These are phyloP conservation scores for Lodderomyces jiufengensis DNA, from an alignment of 1,139 yeast genomes.

Conservation along the genomic window DNA sequence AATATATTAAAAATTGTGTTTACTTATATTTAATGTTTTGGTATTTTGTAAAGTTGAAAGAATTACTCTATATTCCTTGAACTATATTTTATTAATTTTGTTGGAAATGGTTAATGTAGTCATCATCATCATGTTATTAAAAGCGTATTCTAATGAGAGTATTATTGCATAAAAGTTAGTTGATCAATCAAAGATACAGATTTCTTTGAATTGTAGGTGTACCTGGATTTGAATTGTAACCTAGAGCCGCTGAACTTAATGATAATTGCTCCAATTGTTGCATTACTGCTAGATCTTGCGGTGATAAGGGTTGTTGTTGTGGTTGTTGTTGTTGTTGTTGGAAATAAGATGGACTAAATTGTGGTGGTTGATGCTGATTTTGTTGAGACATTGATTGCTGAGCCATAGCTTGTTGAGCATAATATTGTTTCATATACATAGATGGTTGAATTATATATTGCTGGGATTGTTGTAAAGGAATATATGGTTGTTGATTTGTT, in stretches of 20 bases:
- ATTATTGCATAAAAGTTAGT: no score
- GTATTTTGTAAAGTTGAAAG: no score
- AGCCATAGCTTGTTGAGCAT: slow-evolving; percentile 11
- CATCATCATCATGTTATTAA: no score
- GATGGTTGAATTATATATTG: slow-evolving; percentile 7
- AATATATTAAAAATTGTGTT: no score
- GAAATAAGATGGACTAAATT: slow-evolving; percentile 8
- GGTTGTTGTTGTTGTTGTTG: slow-evolving; percentile 11
- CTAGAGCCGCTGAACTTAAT: slow-evolving; percentile 48
- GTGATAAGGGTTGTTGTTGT: slow-evolving; percentile 17
- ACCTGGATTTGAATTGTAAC: slow-evolving; percentile 46
- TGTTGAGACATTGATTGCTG: slow-evolving; percentile 15
- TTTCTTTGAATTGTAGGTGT: slow-evolving; percentile 24
- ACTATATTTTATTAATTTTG: no score
- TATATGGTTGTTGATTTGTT: slow-evolving; percentile 7
- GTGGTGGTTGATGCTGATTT: slow-evolving; percentile 12
- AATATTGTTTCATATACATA: slow-evolving; percentile 10
- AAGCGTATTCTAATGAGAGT: no score
- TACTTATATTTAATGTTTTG: no score
- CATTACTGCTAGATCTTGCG: slow-evolving; percentile 38
- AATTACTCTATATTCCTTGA: no score
- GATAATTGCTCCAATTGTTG: slow-evolving; percentile 49
- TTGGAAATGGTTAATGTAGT: no score
- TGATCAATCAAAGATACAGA: slow-evolving; percentile 11
- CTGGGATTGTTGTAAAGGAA: slow-evolving; percentile 7